Base-by-base conservation (phyloP, 2,329 filamentous ascomycete species). In the Fusarium piperis region DNA sequence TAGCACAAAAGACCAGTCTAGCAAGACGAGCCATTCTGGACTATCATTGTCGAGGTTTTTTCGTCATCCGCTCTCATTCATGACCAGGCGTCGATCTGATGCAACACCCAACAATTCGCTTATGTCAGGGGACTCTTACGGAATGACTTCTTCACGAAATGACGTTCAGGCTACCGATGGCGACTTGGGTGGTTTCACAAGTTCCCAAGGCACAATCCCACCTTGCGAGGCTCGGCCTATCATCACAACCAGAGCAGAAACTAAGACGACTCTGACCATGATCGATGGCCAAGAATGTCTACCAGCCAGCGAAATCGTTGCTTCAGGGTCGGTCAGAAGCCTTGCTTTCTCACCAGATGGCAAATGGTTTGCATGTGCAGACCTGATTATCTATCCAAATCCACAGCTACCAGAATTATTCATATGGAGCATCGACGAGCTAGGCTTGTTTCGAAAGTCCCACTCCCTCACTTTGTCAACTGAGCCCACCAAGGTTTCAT, bases 241-340 rank as follows among this genome's bases (percentile, higher is more conserved):
- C 4, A 18, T 39, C n/a, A 39, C 38, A 39, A 39, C n/a, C 11
- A 39, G 38, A 20, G 10, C 10, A 18, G 38, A 18, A 20, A 20
- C 38, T 2, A 10, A 23, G 2, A 44, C 26, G 13, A 9, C 13
- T 44, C 18, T 41, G 3, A 8, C 7, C 0, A 13, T 20, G 3
- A 6, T 13, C 0, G 8, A 3, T 1, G 18, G 6, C 2, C 7
- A 20, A 6, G 20, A 20, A 18, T 4, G 4, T 15, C 0, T 15
- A 13, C 12, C 9, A 5, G 18, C 18, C 15, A 4, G 4, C 3
- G 4, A 15, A 1, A 9, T 44, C 23, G 23, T 15, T 20, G 13
- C 13, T 8, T 3, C 7, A 5, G 13, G 18, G 8, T 8, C 39
- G 6, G 20, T 44, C 9, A 44, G 7, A 7, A 9, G 20, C 39